Percentiles rank a stretch among this genome's conserved stretches.
Evolutionary conservation across 306 rosid genomes (phyloP).

Genomic region (Adenanthera pavonina): DNA sequence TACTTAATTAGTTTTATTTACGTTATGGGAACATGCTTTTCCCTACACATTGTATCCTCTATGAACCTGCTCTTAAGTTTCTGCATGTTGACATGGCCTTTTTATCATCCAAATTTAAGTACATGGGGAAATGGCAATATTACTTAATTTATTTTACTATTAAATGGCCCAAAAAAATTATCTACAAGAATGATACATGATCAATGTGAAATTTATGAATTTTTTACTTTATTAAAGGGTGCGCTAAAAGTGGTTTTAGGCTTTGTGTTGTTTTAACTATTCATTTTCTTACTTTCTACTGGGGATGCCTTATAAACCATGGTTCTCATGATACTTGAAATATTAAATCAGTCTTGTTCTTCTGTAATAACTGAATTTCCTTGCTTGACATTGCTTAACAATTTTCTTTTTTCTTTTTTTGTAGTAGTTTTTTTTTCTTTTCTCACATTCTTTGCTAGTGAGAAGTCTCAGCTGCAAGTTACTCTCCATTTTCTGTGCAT

Average conservation of each 20-base stretch:
- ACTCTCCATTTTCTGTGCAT: no score
- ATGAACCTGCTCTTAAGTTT: not conserved
- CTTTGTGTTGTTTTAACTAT: no score
- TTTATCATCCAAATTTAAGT: conserved; percentile 4
- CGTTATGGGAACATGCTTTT: not conserved
- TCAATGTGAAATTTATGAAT: not conserved
- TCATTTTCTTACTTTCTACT: no score
- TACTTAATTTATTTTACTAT: not conserved
- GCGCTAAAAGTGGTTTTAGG: not conserved
- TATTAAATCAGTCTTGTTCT: no score
- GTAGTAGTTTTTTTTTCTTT: no score
- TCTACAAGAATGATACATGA: not conserved
- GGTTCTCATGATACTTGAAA: no score
- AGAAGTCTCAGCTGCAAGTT: no score
- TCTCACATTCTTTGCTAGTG: no score
- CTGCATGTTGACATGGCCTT: not conserved
- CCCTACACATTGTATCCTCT: not conserved
- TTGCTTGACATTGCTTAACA: no score
- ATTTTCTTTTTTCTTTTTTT: no score
- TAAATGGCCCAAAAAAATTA: not conserved
- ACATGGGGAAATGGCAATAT: not conserved
- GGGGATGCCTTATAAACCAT: no score
- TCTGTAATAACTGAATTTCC: no score
- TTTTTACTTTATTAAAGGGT: not conserved
- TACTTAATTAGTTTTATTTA: not conserved